Percentiles rank a stretch among this genome's conserved stretches.
Evolutionary conservation across 805 yeast species (phyloP).

Genomic region (Saccharomycopsis capsularis): DNA sequence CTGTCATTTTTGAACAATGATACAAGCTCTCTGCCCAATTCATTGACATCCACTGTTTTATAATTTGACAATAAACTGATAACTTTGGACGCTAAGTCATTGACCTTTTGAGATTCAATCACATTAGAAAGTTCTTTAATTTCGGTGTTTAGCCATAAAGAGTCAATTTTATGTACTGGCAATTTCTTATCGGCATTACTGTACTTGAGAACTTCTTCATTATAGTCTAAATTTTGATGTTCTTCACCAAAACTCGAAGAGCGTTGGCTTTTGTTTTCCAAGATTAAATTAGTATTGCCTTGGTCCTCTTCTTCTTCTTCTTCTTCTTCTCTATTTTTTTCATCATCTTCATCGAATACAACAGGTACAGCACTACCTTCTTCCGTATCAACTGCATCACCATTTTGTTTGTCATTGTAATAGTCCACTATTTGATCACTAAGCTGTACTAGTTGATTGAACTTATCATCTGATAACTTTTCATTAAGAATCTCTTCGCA

Average conservation of each 20-base stretch:
- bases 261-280: not conserved
- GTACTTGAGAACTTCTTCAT: slow-evolving; percentile 22
- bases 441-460: slow-evolving; percentile 33
- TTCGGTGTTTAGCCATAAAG: slow-evolving; percentile 49
- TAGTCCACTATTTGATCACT: slow-evolving; percentile 47
- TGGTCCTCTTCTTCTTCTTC: slow-evolving; percentile 29
- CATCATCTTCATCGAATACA: slow-evolving; percentile 37
- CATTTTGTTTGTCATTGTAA: slow-evolving; percentile 25
- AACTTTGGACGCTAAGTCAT: slow-evolving; percentile 35
- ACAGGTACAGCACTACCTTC: slow-evolving; percentile 27
- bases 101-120: slow-evolving; percentile 36
- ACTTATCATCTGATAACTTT: slow-evolving; percentile 1
- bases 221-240: slow-evolving; percentile 26
- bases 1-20: not conserved
- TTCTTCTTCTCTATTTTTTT: slow-evolving; percentile 29
- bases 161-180: slow-evolving; percentile 36
- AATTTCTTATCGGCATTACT: slow-evolving; percentile 22
- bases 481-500: slow-evolving; percentile 7
- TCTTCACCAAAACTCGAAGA: no score
- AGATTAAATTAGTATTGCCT: not conserved
- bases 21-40: slow-evolving; percentile 5
- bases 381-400: slow-evolving; percentile 27
- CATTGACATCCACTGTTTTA: slow-evolving; percentile 27
- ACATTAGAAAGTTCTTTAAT: slow-evolving; percentile 24
- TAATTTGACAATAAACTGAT: slow-evolving; percentile 34